Percentiles rank a stretch among this genome's conserved stretches.
Evolutionary conservation across 2,329 filamentous ascomycete genomes (phyloP).

Genomic region (Apiospora marii): DNA sequence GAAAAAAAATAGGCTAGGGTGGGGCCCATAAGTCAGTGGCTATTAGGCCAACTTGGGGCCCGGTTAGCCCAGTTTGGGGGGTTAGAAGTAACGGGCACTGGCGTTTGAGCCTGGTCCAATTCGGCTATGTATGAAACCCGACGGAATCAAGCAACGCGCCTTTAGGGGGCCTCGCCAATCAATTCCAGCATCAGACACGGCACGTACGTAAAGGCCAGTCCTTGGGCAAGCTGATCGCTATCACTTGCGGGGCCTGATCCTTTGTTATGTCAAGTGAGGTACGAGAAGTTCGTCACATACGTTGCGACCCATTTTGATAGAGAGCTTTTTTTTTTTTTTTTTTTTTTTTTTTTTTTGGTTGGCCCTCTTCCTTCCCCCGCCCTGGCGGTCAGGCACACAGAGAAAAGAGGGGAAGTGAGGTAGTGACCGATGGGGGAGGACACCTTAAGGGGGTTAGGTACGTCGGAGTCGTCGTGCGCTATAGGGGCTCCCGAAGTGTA

Average conservation of each 20-base stretch:
- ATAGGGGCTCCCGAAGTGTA: slow-evolving; percentile 13
- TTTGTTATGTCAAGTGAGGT: not conserved
- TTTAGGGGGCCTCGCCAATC: slow-evolving; percentile 10
- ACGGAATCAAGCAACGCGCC: slow-evolving; percentile 16
- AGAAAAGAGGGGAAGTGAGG: not conserved
- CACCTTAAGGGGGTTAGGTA: not conserved
- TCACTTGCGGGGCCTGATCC: not conserved
- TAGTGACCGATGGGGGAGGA: not conserved
- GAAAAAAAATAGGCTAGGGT: slow-evolving; percentile 18
- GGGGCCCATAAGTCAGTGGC: slow-evolving; percentile 18
- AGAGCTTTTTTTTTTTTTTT: no score
- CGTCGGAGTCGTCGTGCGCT: not conserved
- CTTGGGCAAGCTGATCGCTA: not conserved
- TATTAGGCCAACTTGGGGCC: slow-evolving; percentile 5
- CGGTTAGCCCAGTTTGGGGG: slow-evolving; percentile 20
- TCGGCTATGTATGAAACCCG: slow-evolving; percentile 16
- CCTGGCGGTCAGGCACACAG: not conserved
- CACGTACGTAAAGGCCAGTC: not conserved
- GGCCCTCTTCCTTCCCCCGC: not conserved
- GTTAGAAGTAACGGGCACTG: slow-evolving; percentile 21
- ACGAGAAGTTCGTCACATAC: not conserved
- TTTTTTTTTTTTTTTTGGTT: no score
- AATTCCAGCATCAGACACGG: not conserved
- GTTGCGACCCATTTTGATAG: not conserved
- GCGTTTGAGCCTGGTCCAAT: slow-evolving; percentile 20